These are phyloP conservation scores for Aspergillus luchuensis DNA, from an alignment of 2,329 filamentous ascomycete species.

Conservation along the genomic window DNA sequence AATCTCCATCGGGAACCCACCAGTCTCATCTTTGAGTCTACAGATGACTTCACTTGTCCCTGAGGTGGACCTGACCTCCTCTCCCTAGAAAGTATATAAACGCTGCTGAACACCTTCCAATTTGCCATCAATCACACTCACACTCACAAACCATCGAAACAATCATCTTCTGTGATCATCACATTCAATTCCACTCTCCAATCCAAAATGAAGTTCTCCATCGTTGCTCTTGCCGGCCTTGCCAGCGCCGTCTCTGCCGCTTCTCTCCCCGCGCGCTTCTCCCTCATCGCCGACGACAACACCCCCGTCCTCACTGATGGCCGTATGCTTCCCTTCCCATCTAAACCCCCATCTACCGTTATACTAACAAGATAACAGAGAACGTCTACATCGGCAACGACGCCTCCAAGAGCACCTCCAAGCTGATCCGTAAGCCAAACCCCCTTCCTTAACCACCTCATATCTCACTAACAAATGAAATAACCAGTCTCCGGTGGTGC, in stretches of 20 bases:
- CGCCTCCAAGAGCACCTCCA: slow-evolving; percentile 22
- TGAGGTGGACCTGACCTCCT: not conserved
- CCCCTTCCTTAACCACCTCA: not conserved
- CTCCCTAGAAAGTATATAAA: not conserved
- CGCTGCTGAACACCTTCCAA: not conserved
- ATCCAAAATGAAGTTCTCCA: slow-evolving; percentile 32
- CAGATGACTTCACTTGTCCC: not conserved
- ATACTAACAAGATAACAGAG: slow-evolving; percentile 14
- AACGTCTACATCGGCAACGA: slow-evolving; percentile 26
- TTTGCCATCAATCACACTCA: not conserved
- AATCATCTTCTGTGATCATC: not conserved
- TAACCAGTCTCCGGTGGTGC: slow-evolving; percentile 22
- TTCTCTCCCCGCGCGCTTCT: slow-evolving; percentile 29
- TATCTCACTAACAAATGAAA: slow-evolving; percentile 1
- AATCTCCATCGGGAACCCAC: not conserved
- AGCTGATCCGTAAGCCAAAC: slow-evolving; percentile 30
- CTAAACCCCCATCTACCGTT: not conserved
- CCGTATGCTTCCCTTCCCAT: slow-evolving; percentile 17
- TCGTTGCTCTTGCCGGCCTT: slow-evolving; percentile 27
- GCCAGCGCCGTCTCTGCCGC: slow-evolving; percentile 25
- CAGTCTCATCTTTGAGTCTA: slow-evolving; percentile 1
- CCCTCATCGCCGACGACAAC: slow-evolving; percentile 31
- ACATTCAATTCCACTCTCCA: not conserved
- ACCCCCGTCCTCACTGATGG: slow-evolving; percentile 30
- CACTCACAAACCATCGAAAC: not conserved